A percentile compares a stretch with the other conserved stretches of the same genome.
Conservation (phyloP, 2,329 filamentous ascomycete genomes). For the Pezicula carpinea region DNA sequence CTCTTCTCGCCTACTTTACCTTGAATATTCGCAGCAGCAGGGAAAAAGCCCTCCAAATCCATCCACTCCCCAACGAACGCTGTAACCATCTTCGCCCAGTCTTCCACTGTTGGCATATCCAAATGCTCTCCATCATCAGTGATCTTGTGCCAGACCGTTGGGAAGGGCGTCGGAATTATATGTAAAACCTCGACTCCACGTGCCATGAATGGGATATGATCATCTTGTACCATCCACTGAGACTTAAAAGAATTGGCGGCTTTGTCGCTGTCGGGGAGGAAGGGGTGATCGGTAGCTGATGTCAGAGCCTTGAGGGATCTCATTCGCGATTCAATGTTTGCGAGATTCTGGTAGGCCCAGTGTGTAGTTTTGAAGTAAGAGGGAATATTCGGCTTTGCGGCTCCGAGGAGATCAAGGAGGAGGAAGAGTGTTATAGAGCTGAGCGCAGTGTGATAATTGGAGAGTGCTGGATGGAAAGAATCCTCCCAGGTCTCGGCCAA, state of each 20-base stretch:
- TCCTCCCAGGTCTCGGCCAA: slow-evolving; percentile 80
- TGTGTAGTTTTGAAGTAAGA: slow-evolving; percentile 89
- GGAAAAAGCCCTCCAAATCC: slow-evolving; percentile 52
- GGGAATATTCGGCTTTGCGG: slow-evolving; percentile 63
- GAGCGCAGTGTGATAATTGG: slow-evolving; percentile 70
- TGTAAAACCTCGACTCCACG: slow-evolving; percentile 86
- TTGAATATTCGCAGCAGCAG: slow-evolving; percentile 8
- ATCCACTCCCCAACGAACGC: slow-evolving; percentile 91
- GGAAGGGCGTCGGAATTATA: slow-evolving; percentile 81
- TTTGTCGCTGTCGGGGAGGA: slow-evolving; percentile 63
- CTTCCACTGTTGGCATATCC: slow-evolving; percentile 72
- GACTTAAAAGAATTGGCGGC: slow-evolving; percentile 39
- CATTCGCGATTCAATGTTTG: slow-evolving; percentile 68
- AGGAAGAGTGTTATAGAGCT: slow-evolving; percentile 83
- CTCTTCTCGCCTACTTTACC: slow-evolving; percentile 12
- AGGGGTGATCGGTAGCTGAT: slow-evolving; percentile 49
- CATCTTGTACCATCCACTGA: slow-evolving; percentile 65
- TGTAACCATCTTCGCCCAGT: slow-evolving; percentile 82
- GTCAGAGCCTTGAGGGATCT: slow-evolving; percentile 63
- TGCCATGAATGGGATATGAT: slow-evolving; percentile 86
- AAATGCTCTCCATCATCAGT: slow-evolving; percentile 81
- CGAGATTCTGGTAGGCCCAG: slow-evolving; percentile 83
- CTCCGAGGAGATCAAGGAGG: slow-evolving; percentile 83
- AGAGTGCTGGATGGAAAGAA: slow-evolving; percentile 62
- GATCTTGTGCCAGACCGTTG: slow-evolving; percentile 79